Evolutionary conservation across 306 rosid genomes (phyloP).

Genomic region (Trichosanthes cucumerina): DNA sequence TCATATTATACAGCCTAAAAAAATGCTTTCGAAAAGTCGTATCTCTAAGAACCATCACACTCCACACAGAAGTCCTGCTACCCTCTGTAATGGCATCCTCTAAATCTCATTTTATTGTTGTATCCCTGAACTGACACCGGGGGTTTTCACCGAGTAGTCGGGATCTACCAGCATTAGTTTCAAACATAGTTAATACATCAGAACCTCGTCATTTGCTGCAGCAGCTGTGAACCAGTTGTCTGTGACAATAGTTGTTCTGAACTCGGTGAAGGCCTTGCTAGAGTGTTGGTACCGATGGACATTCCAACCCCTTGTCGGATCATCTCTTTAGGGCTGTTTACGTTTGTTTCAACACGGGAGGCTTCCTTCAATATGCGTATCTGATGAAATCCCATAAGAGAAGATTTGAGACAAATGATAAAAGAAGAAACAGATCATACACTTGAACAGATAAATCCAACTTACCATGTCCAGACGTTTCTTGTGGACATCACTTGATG

Average conservation of each 20-base stretch:
- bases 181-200: constrained; percentile 8
- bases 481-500: constrained; percentile 55
- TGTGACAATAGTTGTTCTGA: constrained; percentile 50
- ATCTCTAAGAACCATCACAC: constrained; percentile 5
- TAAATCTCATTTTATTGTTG: background rate
- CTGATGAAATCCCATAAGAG: constrained; percentile 32
- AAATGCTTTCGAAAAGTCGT: constrained; percentile 1
- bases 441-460: constrained; percentile 11
- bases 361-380: constrained; percentile 66
- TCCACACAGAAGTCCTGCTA: background rate
- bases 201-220: constrained; percentile 38
- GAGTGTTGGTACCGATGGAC: constrained; percentile 44
- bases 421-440: constrained; percentile 15
- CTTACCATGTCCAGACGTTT: constrained; percentile 78
- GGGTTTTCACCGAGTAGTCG: background rate
- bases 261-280: constrained; percentile 21
- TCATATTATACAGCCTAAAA: constrained; percentile 10
- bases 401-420: background rate
- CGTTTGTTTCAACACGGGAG: constrained; percentile 34
- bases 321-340: constrained; percentile 50
- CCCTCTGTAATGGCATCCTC: background rate
- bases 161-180: background rate
- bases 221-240: constrained; percentile 34
- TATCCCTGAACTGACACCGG: background rate
- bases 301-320: constrained; percentile 58